Evolutionary conservation across 371 early-diverging fungal genomes (phyloP).

Genomic region (Mortierella sp.): DNA sequence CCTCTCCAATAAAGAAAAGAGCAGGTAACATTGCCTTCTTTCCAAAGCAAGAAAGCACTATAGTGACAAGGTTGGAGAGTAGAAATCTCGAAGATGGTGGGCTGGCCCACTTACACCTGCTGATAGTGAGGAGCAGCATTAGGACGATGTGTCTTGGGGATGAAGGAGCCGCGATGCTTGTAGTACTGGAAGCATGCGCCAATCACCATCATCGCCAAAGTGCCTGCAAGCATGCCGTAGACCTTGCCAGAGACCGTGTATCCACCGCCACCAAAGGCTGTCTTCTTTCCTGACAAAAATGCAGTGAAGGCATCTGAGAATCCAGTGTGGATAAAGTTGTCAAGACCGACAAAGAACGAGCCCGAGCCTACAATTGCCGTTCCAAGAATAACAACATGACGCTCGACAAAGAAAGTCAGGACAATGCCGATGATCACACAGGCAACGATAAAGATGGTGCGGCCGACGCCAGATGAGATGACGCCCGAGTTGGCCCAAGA

Average conservation of each 20-base stretch:
- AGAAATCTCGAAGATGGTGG: too few relatives aligned
- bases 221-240: slow-evolving; percentile 68
- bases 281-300: slow-evolving; percentile 42
- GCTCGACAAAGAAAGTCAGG: slow-evolving; percentile 65
- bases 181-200: slow-evolving; percentile 64
- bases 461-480: slow-evolving; percentile 45
- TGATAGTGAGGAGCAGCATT: slow-evolving; percentile 34
- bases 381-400: slow-evolving; percentile 61
- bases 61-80: too few relatives aligned
- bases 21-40: too few relatives aligned
- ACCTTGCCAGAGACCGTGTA: slow-evolving; percentile 55
- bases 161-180: slow-evolving; percentile 47
- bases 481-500: slow-evolving; percentile 63
- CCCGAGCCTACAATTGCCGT: slow-evolving; percentile 68
- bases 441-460: slow-evolving; percentile 33
- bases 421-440: slow-evolving; percentile 57
- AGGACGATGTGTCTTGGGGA: slow-evolving; percentile 50
- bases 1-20: too few relatives aligned
- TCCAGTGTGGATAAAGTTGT: slow-evolving; percentile 66
- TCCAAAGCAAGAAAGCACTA: too few relatives aligned
- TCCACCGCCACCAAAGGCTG: slow-evolving; percentile 3
- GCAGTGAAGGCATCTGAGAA: slow-evolving; percentile 52
- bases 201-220: slow-evolving; percentile 60
- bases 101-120: slow-evolving; percentile 24
- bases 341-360: slow-evolving; percentile 66